phyloP scores from a whole-genome alignment of 78 protist species.

The Dictyostelium purpureum region DNA sequence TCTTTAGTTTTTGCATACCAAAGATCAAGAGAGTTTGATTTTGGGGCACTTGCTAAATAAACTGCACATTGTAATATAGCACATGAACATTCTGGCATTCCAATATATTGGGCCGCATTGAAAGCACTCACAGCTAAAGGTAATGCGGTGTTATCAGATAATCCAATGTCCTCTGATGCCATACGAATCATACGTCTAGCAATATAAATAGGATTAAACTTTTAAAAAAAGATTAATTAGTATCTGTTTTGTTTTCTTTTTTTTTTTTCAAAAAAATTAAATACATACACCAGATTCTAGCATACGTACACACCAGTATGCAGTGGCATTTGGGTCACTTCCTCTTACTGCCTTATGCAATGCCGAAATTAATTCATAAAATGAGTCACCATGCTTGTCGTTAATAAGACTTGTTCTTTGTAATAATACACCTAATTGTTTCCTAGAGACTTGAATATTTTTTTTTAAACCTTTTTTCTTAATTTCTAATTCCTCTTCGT shows the following conservation, averaged over 20 bases:
- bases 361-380: slow-evolving; percentile 84
- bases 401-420: slow-evolving; percentile 35
- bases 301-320: slow-evolving; percentile 86
- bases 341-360: slow-evolving; percentile 86
- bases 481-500: background rate
- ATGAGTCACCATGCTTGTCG: slow-evolving; percentile 75
- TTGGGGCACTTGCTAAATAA: slow-evolving; percentile 85
- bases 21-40: slow-evolving; percentile 67
- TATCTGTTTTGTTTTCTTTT: too few species aligned
- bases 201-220: slow-evolving; percentile 72
- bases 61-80: slow-evolving; percentile 77
- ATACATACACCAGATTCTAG: slow-evolving; percentile 78
- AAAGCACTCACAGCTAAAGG: slow-evolving; percentile 62
- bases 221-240: too few species aligned
- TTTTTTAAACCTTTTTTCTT: background rate
- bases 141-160: slow-evolving; percentile 82
- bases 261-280: too few species aligned
- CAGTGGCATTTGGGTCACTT: slow-evolving; percentile 80
- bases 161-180: slow-evolving; percentile 86
- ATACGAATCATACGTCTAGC: slow-evolving; percentile 79
- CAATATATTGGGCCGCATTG: slow-evolving; percentile 79
- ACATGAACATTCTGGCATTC: slow-evolving; percentile 86
- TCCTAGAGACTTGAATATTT: background rate
- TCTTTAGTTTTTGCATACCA: slow-evolving; percentile 43
- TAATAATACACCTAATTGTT: background rate